A percentile compares a stretch with the other conserved stretches of the same genome.
Evolutionary conservation across 805 yeast species (phyloP).

Genomic region (Priceomyces medius): DNA sequence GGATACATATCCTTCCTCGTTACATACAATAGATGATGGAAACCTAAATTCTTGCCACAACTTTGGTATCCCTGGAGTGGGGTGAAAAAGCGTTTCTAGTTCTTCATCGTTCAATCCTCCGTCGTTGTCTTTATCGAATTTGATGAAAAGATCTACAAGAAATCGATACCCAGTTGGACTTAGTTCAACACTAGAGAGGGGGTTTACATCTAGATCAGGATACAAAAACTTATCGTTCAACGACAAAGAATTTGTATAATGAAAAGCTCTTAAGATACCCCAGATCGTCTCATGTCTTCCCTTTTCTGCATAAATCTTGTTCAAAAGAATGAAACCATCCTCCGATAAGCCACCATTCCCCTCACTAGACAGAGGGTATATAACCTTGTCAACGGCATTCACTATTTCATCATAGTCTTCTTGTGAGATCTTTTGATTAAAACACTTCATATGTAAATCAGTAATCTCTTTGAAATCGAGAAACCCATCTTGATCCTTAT

Average conservation of each 20-base stretch:
- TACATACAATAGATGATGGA: slow-evolving; percentile 85
- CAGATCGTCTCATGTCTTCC: slow-evolving; percentile 97
- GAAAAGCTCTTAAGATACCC: slow-evolving; percentile 87
- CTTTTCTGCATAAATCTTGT: slow-evolving; percentile 79
- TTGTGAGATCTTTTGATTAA: slow-evolving; percentile 46
- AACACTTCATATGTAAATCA: slow-evolving; percentile 71
- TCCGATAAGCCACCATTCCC: slow-evolving; percentile 58
- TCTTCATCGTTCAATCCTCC: slow-evolving; percentile 87
- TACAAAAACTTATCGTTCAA: slow-evolving; percentile 74
- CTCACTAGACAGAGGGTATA: slow-evolving; percentile 23
- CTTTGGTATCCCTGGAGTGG: slow-evolving; percentile 91
- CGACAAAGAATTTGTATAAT: slow-evolving; percentile 89
- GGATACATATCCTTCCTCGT: slow-evolving; percentile 86
- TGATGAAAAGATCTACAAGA: slow-evolving; percentile 81
- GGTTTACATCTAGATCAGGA: slow-evolving; percentile 76
- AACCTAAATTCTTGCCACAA: slow-evolving; percentile 84
- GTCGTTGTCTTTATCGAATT: slow-evolving; percentile 92
- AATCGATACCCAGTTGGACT: slow-evolving; percentile 92
- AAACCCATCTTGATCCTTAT: slow-evolving; percentile 86
- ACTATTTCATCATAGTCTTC: slow-evolving; percentile 40
- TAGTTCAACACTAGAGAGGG: slow-evolving; percentile 78
- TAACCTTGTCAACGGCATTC: slow-evolving; percentile 30
- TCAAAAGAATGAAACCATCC: slow-evolving; percentile 74
- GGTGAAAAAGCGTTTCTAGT: slow-evolving; percentile 64
- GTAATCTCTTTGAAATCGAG: slow-evolving; percentile 70